Percentiles rank a stretch among this genome's conserved stretches.
phyloP scores from a whole-genome alignment of 192 early-diverging fungal genomes.

The Dissophora globulifera region DNA sequence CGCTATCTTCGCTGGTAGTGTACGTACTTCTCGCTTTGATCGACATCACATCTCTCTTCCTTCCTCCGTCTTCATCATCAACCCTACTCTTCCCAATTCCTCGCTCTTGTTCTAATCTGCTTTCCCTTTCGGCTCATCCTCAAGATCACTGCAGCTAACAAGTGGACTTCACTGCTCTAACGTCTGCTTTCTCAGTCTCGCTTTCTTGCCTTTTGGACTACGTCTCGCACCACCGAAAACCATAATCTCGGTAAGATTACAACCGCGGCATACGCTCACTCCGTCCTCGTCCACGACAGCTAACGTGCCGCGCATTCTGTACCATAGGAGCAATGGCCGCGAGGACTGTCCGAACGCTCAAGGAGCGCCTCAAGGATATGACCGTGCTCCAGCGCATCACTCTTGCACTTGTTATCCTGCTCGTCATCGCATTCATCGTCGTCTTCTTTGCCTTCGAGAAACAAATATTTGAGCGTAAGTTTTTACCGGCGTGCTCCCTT shows the following conservation, averaged over 20 bases:
- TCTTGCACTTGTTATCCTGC: neutral
- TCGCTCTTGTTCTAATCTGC: too few species aligned
- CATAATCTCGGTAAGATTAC: slow-evolving; percentile 1
- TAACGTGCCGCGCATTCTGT: neutral
- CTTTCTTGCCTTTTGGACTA: too few species aligned
- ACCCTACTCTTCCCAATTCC: too few species aligned
- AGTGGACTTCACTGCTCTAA: too few species aligned
- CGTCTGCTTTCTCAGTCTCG: too few species aligned
- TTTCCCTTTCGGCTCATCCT: too few species aligned
- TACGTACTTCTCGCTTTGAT: too few species aligned
- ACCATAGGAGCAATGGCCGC: slow-evolving; percentile 4
- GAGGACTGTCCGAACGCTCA: slow-evolving; percentile 5
- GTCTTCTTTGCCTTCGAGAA: slow-evolving; percentile 31
- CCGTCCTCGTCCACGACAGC: neutral
- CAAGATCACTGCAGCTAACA: too few species aligned
- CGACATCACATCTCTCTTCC: too few species aligned
- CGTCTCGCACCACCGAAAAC: neutral
- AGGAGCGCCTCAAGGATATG: slow-evolving; percentile 14
- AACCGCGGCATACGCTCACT: neutral
- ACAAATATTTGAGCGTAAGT: slow-evolving; percentile 40
- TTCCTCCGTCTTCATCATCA: too few species aligned
- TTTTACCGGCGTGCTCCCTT: neutral
- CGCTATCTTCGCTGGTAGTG: too few species aligned
- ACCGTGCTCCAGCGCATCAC: neutral
- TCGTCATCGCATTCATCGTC: slow-evolving; percentile 23